Percentiles rank a stretch among this genome's conserved stretches.
phyloP scores from a whole-genome alignment of 768 basidiomycete species.

The Trametes cubensis region DNA sequence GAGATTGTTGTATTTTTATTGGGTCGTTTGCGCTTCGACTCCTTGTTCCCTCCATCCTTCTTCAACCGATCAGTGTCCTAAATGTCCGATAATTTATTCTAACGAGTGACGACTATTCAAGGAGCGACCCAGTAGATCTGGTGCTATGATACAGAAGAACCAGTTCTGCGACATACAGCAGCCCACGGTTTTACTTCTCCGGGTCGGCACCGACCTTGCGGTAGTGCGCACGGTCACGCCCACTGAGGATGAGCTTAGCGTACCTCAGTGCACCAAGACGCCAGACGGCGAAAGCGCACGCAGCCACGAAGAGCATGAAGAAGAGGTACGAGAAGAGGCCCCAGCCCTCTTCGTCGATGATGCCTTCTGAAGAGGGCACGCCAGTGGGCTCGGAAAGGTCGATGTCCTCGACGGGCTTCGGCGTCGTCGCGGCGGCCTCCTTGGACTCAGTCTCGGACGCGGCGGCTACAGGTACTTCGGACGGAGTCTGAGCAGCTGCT shows the following conservation, averaged over 20 bases:
- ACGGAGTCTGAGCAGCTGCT: slow-evolving; percentile 6
- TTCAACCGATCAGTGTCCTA: no score
- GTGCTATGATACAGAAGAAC: not conserved
- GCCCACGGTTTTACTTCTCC: slow-evolving; percentile 9
- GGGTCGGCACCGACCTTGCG: slow-evolving; percentile 21
- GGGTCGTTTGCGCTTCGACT: not conserved
- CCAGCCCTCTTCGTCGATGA: slow-evolving; percentile 20
- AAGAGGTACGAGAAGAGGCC: slow-evolving; percentile 31
- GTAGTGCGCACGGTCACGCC: slow-evolving; percentile 25
- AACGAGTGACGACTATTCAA: not conserved
- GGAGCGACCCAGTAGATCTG: not conserved
- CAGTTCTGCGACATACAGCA: not conserved
- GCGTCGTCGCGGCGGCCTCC: slow-evolving; percentile 20
- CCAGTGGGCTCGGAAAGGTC: slow-evolving; percentile 23
- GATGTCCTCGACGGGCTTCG: slow-evolving; percentile 28
- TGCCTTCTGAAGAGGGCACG: slow-evolving; percentile 12
- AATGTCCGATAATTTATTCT: no score
- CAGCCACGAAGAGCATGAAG: slow-evolving; percentile 43
- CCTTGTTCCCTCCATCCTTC: not conserved
- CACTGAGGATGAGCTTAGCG: slow-evolving; percentile 44
- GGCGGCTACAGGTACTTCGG: slow-evolving; percentile 13
- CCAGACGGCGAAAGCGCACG: slow-evolving; percentile 48
- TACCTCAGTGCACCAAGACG: slow-evolving; percentile 54
- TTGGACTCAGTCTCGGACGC: slow-evolving; percentile 17
- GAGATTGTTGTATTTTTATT: slow-evolving; percentile 7